A percentile compares a stretch with the other conserved stretches of the same genome.
These are phyloP conservation scores for Leccinum sublutescens DNA, from an alignment of 768 basidiomycete species.

Conservation along the genomic window DNA sequence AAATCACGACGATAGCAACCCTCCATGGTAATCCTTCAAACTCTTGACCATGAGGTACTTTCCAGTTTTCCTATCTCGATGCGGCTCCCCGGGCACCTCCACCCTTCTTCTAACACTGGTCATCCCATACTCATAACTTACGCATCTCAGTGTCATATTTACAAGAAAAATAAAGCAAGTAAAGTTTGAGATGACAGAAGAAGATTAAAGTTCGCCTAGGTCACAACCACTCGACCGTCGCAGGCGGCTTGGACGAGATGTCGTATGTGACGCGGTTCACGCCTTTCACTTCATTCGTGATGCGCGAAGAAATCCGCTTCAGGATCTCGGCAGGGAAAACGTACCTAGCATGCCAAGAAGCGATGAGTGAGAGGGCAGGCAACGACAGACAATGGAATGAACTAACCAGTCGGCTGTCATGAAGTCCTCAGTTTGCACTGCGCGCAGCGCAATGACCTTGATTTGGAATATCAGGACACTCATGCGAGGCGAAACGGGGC, in stretches of 20 bases:
- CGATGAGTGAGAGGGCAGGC: conserved; percentile 10
- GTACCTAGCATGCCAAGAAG: conserved; percentile 55
- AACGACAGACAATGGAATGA: neutral
- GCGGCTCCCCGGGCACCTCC: too few species aligned
- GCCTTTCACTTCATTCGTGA: conserved; percentile 97
- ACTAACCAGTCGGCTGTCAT: conserved; percentile 98
- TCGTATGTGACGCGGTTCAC: conserved; percentile 96
- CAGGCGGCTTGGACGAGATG: conserved; percentile 96
- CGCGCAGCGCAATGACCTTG: conserved; percentile 89
- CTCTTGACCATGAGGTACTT: neutral
- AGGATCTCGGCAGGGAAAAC: conserved; percentile 92
- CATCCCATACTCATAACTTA: neutral
- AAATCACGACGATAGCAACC: neutral
- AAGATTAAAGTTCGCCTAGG: neutral
- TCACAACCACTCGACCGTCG: conserved; percentile 52
- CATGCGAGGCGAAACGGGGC: neutral
- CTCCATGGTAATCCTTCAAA: neutral
- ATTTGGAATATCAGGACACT: conserved; percentile 3
- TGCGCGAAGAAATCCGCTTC: conserved; percentile 89
- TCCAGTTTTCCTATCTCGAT: too few species aligned
- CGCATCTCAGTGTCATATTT: neutral
- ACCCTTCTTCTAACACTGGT: neutral
- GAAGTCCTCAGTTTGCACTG: conserved; percentile 97
- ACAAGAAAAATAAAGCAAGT: neutral
- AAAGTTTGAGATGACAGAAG: neutral